A percentile compares a stretch with the other conserved stretches of the same genome.
phyloP scores from a whole-genome alignment of 345 rosid species.

The Populus alba region DNA sequence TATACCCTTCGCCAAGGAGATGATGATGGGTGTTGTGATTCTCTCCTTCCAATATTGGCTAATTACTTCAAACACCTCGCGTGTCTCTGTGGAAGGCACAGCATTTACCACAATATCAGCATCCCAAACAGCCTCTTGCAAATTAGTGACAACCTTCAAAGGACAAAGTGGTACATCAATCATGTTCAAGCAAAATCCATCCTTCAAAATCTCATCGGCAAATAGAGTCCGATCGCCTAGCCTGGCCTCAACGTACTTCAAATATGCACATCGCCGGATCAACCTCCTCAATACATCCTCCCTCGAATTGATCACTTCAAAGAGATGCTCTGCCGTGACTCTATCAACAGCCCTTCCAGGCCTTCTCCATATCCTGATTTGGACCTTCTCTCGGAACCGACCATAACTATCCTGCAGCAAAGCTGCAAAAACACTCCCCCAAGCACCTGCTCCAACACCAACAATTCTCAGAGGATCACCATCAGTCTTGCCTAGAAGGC shows the following conservation, averaged over 20 bases:
- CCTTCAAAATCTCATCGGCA: conserved; percentile 93
- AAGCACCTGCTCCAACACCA: conserved; percentile 94
- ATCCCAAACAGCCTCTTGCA: conserved; percentile 99
- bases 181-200: conserved; percentile 96
- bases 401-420: conserved; percentile 87
- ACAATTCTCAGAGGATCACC: conserved; percentile 85
- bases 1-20: conserved; percentile 86
- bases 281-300: conserved; percentile 91
- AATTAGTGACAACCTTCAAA: conserved; percentile 84
- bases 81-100: conserved; percentile 89
- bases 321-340: conserved; percentile 82
- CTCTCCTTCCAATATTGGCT: conserved; percentile 89
- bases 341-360: conserved; percentile 70
- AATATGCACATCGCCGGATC: conserved; percentile 90
- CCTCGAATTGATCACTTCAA: conserved; percentile 91
- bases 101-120: conserved; percentile 95
- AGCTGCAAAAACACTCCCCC: conserved; percentile 96
- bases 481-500: conserved; percentile 63
- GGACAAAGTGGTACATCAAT: conserved; percentile 91
- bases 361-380: conserved; percentile 92
- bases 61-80: conserved; percentile 80
- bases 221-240: conserved; percentile 80
- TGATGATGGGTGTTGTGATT: conserved; percentile 62
- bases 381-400: conserved; percentile 77
- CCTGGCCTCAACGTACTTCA: conserved; percentile 93